phyloP scores from a whole-genome alignment of 139 green algal species.

The Auxenochlorella pyrenoidosa region DNA sequence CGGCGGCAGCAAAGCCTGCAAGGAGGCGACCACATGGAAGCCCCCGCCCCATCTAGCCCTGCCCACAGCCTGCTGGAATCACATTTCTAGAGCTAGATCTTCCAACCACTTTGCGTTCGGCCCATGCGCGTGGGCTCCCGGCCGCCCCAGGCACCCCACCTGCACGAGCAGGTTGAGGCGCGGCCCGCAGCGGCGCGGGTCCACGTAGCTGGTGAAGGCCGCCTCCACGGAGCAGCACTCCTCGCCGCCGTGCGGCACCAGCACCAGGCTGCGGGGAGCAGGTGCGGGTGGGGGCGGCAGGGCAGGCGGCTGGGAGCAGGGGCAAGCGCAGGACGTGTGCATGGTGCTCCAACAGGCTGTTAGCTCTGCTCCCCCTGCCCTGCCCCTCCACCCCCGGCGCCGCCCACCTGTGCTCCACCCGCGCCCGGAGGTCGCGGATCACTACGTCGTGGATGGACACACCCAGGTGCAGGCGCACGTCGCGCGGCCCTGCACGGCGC shows the following conservation, averaged over 20 bases:
- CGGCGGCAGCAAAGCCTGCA: not conserved
- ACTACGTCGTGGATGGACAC: constrained; percentile 44
- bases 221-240: constrained; percentile 38
- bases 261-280: constrained; percentile 44
- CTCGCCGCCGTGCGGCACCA: constrained; percentile 45
- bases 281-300: not conserved
- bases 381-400: too few relatives aligned
- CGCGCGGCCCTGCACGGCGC: constrained; percentile 26
- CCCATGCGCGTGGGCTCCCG: too few relatives aligned
- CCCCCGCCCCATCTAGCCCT: not conserved
- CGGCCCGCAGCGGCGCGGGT: constrained; percentile 14
- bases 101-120: too few relatives aligned
- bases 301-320: too few relatives aligned
- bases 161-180: constrained; percentile 51
- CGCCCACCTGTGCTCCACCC: constrained; percentile 13
- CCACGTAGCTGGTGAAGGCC: constrained; percentile 41
- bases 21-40: not conserved
- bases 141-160: too few relatives aligned
- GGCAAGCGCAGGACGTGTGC: too few relatives aligned
- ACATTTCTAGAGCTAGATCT: too few relatives aligned
- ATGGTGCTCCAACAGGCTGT: too few relatives aligned
- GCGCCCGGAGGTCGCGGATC: constrained; percentile 52
- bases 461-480: constrained; percentile 43
- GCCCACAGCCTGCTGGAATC: too few relatives aligned
- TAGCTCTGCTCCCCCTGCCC: too few relatives aligned